Conservation (phyloP, 2,329 filamentous ascomycete species). For the Tolypocladium ophioglossoides region DNA sequence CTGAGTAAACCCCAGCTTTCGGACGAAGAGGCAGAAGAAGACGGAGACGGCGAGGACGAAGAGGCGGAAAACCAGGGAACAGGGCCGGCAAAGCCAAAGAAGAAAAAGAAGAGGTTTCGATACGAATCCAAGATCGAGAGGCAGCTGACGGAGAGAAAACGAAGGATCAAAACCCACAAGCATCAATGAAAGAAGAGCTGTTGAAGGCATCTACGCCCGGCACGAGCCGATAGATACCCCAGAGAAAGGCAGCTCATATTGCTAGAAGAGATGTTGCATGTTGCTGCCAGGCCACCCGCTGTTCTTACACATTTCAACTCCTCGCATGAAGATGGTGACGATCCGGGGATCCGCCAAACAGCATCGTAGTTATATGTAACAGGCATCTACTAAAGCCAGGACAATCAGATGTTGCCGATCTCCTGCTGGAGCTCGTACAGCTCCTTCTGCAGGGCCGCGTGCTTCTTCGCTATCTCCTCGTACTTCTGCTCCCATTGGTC, state of each 20-base stretch:
- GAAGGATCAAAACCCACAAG: slow-evolving; percentile 45
- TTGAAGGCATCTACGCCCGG: neutral
- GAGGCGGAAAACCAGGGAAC: slow-evolving; percentile 14
- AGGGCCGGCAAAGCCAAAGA: slow-evolving; percentile 43
- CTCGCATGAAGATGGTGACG: slow-evolving; percentile 10
- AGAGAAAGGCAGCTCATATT: slow-evolving; percentile 16
- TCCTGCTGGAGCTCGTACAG: slow-evolving; percentile 82
- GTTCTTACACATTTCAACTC: slow-evolving; percentile 14
- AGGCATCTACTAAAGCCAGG: slow-evolving; percentile 10
- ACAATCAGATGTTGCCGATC: slow-evolving; percentile 78
- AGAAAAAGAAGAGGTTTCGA: slow-evolving; percentile 83
- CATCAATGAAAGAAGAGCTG: neutral
- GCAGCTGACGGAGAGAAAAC: slow-evolving; percentile 60
- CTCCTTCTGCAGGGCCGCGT: slow-evolving; percentile 74
- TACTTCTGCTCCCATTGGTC: slow-evolving; percentile 97
- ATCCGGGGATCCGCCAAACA: neutral
- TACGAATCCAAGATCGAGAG: slow-evolving; percentile 87
- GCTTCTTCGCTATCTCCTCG: slow-evolving; percentile 94
- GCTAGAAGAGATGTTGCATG: slow-evolving; percentile 19
- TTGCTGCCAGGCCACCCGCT: slow-evolving; percentile 18
- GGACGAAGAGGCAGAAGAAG: slow-evolving; percentile 25
- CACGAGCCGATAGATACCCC: slow-evolving; percentile 18
- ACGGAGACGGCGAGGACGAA: slow-evolving; percentile 20
- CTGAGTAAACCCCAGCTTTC: slow-evolving; percentile 42
- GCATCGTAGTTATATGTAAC: neutral